A percentile compares a stretch with the other conserved stretches of the same genome.
Evolutionary conservation across 208 protist genomes (phyloP).

Genomic region (Spongospora subterranea): DNA sequence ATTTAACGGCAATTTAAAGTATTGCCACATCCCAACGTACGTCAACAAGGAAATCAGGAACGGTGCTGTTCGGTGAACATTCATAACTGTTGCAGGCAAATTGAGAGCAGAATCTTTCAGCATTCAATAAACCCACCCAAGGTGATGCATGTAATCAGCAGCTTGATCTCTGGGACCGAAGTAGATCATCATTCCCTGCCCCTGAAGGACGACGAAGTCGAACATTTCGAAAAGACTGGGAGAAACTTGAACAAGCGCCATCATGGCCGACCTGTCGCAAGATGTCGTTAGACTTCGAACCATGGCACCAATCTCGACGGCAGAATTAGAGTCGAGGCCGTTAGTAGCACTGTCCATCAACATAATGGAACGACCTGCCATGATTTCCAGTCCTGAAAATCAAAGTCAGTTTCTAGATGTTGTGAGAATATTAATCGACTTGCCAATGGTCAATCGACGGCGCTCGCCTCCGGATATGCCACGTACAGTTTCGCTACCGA

Average conservation of each 20-base stretch:
- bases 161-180: not conserved
- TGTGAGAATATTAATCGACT: too few relatives aligned
- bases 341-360: conserved; percentile 12
- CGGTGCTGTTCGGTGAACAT: not conserved
- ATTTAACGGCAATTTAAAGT: not conserved
- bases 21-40: not conserved
- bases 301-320: not conserved
- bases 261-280: conserved; percentile 19
- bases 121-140: not conserved
- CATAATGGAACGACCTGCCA: not conserved
- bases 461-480: not conserved
- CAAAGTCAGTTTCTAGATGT: too few relatives aligned
- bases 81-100: not conserved
- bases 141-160: not conserved
- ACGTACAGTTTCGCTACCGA: not conserved
- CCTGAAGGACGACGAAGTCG: not conserved
- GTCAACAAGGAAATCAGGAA: conserved; percentile 35
- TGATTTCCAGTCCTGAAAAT: not conserved
- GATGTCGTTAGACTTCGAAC: not conserved
- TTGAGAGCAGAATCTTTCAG: not conserved
- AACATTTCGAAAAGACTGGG: conserved; percentile 29
- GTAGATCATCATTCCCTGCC: not conserved
- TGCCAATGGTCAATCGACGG: not conserved
- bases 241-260: not conserved
- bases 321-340: not conserved